Evolutionary conservation across 495 filamentous ascomycete genomes (phyloP).

Genomic region (Antarctomyces pellizariae): DNA sequence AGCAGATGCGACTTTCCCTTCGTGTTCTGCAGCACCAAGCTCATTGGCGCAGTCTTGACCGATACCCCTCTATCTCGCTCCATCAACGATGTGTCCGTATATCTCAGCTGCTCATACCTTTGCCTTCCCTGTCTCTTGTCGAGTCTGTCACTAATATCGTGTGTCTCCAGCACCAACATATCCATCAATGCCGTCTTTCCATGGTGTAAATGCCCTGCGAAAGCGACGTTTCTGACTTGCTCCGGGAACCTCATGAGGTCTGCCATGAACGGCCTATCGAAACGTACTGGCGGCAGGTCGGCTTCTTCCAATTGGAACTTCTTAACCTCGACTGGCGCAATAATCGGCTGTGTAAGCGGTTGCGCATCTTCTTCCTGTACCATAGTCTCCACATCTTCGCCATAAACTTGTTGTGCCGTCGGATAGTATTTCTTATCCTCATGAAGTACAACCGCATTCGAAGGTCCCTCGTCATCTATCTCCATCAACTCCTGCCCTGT

Average conservation of each 20-base stretch:
- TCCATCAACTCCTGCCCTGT: constrained; percentile 82
- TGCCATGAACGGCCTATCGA: constrained; percentile 71
- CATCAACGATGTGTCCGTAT: constrained; percentile 76
- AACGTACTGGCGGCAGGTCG: constrained; percentile 71
- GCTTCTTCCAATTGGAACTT: constrained; percentile 86
- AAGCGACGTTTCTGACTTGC: constrained; percentile 74
- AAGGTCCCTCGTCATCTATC: constrained; percentile 81
- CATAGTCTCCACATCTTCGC: constrained; percentile 77
- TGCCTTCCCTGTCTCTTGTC: constrained; percentile 61
- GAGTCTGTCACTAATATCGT: constrained; percentile 54
- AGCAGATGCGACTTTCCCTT: constrained; percentile 90
- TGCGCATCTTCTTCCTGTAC: constrained; percentile 97
- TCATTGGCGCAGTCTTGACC: constrained; percentile 89
- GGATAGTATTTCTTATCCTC: constrained; percentile 99
- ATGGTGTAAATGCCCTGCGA: constrained; percentile 87
- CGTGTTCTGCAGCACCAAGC: constrained; percentile 62
- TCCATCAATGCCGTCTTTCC: constrained; percentile 98
- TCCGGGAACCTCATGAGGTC: constrained; percentile 93
- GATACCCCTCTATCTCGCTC: constrained; percentile 84
- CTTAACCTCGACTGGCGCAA: constrained; percentile 79
- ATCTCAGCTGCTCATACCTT: constrained; percentile 75
- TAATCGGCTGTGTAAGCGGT: constrained; percentile 73
- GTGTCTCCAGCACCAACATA: constrained; percentile 89
- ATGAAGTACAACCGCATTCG: constrained; percentile 87
- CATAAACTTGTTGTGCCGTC: constrained; percentile 85